Evolutionary conservation across 768 basidiomycete species (phyloP), one percentile per base, ranked within the genome.

Genomic region (Dendrothele bispora): DNA sequence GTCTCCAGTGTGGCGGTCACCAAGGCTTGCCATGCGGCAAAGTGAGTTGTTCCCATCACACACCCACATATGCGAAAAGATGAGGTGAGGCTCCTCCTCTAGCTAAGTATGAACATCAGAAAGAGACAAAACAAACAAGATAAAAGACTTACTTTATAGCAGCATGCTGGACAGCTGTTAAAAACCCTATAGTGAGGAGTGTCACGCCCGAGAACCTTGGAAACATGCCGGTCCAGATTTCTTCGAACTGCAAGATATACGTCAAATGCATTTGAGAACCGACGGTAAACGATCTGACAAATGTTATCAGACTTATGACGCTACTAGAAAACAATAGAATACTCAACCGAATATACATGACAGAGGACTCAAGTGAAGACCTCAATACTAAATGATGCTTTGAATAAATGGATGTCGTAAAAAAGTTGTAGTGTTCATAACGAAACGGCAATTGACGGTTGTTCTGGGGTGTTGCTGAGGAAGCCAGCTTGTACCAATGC

Each of bases 181-280:
- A 22, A 43, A 63, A 60, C 45, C 55, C 50, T 15, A 54, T 46
- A 40, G 52, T 61, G 18, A 52, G 66, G n/a, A 42, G 69, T 21
- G n/a, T 43, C 41, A 21, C 43, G 42, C 6, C 32, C 41, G 15
- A 25, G 48, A 14, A 50, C 51, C 7, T 2, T 12, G 2, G 49
- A 15, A 14, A 64, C 47, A 1, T 32, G 39, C 2, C 25, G 15
- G 10, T 57, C 37, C 11, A 66, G 43, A 0, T 5, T 8, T 0
- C 49, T 44, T 2, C 39, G 25, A 6, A 67, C 57, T 2, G 39
- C 15, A n/a, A 67, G 55, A 42, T 63, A 70, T 0, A 55, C 26
- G 26, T 68, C 62, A 39, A 63, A 65, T 10, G 63, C 39, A 10
- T 59, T 52, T 43, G 55, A 52, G 46, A 72, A 39, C 5, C 48